These are phyloP conservation scores for Olyra latifolia DNA, from an alignment of 176 grass and related monocot species.

Conservation along the genomic window DNA sequence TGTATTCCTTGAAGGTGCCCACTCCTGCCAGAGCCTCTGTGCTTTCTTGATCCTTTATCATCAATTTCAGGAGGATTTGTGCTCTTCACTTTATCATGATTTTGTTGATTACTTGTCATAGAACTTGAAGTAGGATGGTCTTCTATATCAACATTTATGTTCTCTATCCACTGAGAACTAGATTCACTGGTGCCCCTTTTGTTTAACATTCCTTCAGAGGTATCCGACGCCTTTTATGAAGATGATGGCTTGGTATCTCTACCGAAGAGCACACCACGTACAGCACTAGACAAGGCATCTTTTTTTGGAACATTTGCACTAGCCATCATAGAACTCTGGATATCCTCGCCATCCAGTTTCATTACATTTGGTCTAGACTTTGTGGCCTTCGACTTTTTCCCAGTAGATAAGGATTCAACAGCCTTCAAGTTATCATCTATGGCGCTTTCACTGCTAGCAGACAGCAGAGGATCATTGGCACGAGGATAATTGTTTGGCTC, in stretches of 20 bases:
- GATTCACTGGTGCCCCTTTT: conserved; percentile 34
- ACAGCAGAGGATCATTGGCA: conserved; percentile 63
- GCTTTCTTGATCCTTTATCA: conserved; percentile 41
- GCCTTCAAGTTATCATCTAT: conserved; percentile 38
- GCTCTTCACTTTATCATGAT: conserved; percentile 49
- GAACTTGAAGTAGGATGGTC: conserved; percentile 45
- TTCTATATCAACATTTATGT: conserved; percentile 17
- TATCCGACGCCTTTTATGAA: conserved; percentile 35
- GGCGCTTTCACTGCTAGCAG: conserved; percentile 39
- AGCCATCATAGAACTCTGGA: conserved; percentile 40
- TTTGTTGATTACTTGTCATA: conserved; percentile 46
- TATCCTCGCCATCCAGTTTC: conserved; percentile 77
- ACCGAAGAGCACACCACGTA: conserved; percentile 54
- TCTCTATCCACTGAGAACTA: conserved; percentile 39
- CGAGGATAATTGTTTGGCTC: conserved; percentile 67
- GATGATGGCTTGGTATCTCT: conserved; percentile 43
- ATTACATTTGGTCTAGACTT: conserved; percentile 84
- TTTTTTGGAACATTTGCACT: conserved; percentile 43
- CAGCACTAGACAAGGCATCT: conserved; percentile 51
- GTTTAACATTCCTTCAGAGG: conserved; percentile 36
- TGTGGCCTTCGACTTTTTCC: conserved; percentile 50
- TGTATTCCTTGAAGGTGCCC: conserved; percentile 52
- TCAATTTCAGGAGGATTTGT: conserved; percentile 50
- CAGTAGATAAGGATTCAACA: conserved; percentile 26
- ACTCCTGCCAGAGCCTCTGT: conserved; percentile 49